These are phyloP conservation scores for Candida ficus DNA, from an alignment of 805 yeast genomes.

Conservation along the genomic window DNA sequence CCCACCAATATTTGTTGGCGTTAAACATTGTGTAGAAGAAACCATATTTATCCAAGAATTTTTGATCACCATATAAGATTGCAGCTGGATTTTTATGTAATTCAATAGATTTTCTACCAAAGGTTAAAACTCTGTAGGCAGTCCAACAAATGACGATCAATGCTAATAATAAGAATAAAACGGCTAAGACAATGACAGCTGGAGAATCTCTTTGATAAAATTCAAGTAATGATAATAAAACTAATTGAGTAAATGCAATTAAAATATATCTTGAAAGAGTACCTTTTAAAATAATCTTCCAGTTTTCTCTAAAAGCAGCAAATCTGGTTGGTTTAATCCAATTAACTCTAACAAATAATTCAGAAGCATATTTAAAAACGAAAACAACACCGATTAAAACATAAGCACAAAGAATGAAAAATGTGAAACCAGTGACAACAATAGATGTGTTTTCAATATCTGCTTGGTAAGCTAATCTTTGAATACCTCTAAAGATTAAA, in stretches of 20 bases:
- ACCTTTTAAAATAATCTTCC: conserved; percentile 67
- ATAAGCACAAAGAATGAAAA: conserved; percentile 73
- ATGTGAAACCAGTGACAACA: conserved; percentile 83
- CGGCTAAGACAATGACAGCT: conserved; percentile 81
- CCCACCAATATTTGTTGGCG: conserved; percentile 82
- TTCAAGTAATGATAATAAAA: conserved; percentile 82
- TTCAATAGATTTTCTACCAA: conserved; percentile 58
- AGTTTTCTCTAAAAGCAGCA: conserved; percentile 45
- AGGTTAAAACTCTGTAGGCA: conserved; percentile 53
- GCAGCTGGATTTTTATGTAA: conserved; percentile 81
- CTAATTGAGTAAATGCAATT: conserved; percentile 81
- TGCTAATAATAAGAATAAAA: conserved; percentile 59
- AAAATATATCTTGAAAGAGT: conserved; percentile 70
- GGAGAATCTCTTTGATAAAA: conserved; percentile 78
- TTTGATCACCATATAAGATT: conserved; percentile 71
- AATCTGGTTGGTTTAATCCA: conserved; percentile 46
- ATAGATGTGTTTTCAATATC: conserved; percentile 78
- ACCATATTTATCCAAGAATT: conserved; percentile 73
- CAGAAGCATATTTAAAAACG: conserved; percentile 44
- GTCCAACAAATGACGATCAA: conserved; percentile 60
- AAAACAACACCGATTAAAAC: conserved; percentile 60
- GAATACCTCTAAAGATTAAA: conserved; percentile 77
- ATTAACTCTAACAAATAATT: conserved; percentile 41
- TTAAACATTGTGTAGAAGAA: conserved; percentile 86
- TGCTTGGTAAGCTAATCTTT: conserved; percentile 73